Conservation (phyloP, 2,329 filamentous ascomycete genomes). For the Fusarium bactridioides region DNA sequence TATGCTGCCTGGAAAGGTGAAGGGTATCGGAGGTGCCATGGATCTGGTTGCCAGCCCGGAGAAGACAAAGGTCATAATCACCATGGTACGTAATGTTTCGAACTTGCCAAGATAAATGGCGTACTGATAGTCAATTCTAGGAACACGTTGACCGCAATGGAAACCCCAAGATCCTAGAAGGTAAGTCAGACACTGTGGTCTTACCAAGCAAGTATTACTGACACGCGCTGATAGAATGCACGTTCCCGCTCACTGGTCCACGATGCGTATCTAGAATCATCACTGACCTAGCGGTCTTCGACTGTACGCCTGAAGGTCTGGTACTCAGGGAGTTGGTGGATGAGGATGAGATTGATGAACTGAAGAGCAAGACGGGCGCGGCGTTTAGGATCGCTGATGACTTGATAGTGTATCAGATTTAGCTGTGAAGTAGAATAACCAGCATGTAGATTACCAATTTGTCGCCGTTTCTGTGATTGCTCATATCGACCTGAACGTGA, state of each 20-base stretch:
- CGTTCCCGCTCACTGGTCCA: conserved; percentile 86
- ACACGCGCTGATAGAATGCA: conserved; percentile 58
- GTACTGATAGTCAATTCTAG: background rate
- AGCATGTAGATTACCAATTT: rapidly evolving
- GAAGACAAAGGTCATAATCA: conserved; percentile 87
- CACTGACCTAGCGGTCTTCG: conserved; percentile 66
- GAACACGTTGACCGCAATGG: conserved; percentile 96
- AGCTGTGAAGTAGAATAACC: rapidly evolving
- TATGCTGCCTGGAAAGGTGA: conserved; percentile 91
- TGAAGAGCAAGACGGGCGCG: background rate
- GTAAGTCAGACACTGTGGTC: conserved; percentile 46
- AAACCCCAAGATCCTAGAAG: conserved; percentile 88
- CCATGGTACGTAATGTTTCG: conserved; percentile 60
- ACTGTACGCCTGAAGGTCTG: background rate
- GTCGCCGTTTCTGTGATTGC: background rate
- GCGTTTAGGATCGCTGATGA: background rate
- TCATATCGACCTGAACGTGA: background rate
- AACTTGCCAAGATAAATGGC: rapidly evolving
- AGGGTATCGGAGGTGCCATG: conserved; percentile 93
- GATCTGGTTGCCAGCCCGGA: conserved; percentile 87
- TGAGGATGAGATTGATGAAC: background rate
- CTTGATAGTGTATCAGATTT: background rate
- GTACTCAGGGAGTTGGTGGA: background rate
- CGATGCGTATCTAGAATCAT: conserved; percentile 89
- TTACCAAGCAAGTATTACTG: background rate